phyloP scores from a whole-genome alignment of 352 stramenopile species.

The Globisporangium splendens region DNA sequence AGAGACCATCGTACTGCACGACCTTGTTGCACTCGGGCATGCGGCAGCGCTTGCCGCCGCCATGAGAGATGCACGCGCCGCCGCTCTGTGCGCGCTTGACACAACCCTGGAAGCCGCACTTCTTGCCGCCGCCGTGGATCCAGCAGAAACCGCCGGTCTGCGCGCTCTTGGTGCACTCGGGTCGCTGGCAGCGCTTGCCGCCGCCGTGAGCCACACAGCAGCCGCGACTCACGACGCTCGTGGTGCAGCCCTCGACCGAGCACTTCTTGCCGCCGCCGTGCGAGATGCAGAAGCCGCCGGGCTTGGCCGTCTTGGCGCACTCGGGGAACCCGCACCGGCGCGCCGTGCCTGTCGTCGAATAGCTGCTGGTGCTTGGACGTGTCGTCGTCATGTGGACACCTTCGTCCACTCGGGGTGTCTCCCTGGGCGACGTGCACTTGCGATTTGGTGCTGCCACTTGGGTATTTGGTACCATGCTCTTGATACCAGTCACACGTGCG shows the following conservation, averaged over 20 bases:
- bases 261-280: constrained; percentile 65
- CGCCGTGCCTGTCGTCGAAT: background rate
- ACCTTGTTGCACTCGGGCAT: constrained; percentile 32
- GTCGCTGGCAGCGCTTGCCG: constrained; percentile 37
- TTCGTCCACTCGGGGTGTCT: background rate
- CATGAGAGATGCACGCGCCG: constrained; percentile 41
- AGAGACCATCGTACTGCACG: constrained; percentile 40
- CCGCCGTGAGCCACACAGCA: constrained; percentile 47
- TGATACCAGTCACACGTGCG: background rate
- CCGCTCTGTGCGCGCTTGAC: constrained; percentile 37
- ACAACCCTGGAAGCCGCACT: constrained; percentile 37
- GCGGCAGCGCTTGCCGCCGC: constrained; percentile 31
- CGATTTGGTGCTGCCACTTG: too few species aligned
- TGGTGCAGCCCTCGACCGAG: constrained; percentile 28
- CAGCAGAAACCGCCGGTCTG: constrained; percentile 40
- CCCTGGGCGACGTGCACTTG: constrained; percentile 1
- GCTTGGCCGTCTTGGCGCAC: constrained; percentile 35
- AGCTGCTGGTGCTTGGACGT: background rate
- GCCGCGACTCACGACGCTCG: constrained; percentile 37
- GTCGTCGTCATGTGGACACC: background rate
- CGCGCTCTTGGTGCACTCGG: constrained; percentile 32
- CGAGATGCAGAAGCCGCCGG: constrained; percentile 59
- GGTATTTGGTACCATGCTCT: too few species aligned
- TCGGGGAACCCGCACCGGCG: constrained; percentile 32
- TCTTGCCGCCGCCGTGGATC: constrained; percentile 45